A percentile compares a stretch with the other conserved stretches of the same genome.
Conservation (phyloP, 2,329 filamentous ascomycete species). For the Colletotrichum sp. region DNA sequence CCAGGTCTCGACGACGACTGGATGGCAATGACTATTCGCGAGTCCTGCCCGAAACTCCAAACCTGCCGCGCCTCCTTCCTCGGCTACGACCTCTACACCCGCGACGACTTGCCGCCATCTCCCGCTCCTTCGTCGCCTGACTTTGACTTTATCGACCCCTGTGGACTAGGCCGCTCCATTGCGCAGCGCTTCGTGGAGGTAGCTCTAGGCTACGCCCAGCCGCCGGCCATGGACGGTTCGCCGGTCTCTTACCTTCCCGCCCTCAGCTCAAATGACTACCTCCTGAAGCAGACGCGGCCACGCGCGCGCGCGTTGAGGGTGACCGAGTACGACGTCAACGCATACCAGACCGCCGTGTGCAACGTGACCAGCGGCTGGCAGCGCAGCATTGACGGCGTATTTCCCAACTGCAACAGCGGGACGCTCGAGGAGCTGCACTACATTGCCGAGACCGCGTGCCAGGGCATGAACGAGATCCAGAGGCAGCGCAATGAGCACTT, state of each 20-base stretch:
- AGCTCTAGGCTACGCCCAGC: constrained; percentile 44
- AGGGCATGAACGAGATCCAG: constrained; percentile 50
- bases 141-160: constrained; percentile 48
- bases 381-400: constrained; percentile 48
- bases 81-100: constrained; percentile 46
- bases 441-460: constrained; percentile 48
- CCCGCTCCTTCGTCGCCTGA: constrained; percentile 21
- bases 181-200: constrained; percentile 54
- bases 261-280: constrained; percentile 22
- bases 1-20: constrained; percentile 41
- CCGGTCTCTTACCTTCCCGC: constrained; percentile 16
- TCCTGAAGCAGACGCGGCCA: constrained; percentile 29
- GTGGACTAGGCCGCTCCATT: constrained; percentile 41
- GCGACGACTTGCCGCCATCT: constrained; percentile 31
- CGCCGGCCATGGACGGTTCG: constrained; percentile 32
- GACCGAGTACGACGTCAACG: constrained; percentile 40
- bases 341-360: constrained; percentile 39
- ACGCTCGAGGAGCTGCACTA: constrained; percentile 49
- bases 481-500: constrained; percentile 13
- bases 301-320: constrained; percentile 25
- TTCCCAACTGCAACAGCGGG: constrained; percentile 47
- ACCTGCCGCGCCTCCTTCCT: constrained; percentile 50
- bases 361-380: constrained; percentile 48
- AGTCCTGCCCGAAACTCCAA: constrained; percentile 37
- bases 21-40: constrained; percentile 47